These are phyloP conservation scores for Coniella vitis DNA, from an alignment of 2,329 filamentous ascomycete species.

Conservation along the genomic window DNA sequence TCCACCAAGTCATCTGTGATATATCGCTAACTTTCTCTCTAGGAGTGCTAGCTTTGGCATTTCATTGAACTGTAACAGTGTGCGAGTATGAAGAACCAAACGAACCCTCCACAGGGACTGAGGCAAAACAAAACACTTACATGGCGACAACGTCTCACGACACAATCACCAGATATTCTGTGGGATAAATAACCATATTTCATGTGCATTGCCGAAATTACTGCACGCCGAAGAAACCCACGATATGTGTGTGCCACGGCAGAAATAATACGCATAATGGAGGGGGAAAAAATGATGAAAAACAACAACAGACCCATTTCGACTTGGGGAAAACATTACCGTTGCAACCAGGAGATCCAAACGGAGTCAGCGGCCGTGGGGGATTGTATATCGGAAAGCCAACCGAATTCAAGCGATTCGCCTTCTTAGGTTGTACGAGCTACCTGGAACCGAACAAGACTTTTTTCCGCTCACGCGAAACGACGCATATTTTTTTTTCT, in stretches of 20 bases:
- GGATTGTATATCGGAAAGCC: background rate
- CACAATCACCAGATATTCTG: background rate
- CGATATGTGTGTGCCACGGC: too few species aligned
- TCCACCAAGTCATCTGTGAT: background rate
- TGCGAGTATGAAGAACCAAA: slow-evolving; percentile 10
- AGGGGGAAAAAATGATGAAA: background rate
- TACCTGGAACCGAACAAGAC: slow-evolving; percentile 19
- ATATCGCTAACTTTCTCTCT: background rate
- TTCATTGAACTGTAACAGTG: slow-evolving; percentile 2
- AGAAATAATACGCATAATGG: too few species aligned
- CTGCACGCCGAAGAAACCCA: too few species aligned
- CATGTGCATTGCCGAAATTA: background rate
- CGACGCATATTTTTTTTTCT: slow-evolving; percentile 13
- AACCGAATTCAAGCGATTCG: slow-evolving; percentile 12
- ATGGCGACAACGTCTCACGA: slow-evolving; percentile 12
- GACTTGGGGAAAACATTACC: too few species aligned
- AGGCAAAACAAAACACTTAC: background rate
- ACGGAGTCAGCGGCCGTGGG: background rate
- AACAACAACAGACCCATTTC: background rate
- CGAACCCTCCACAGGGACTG: slow-evolving; percentile 13
- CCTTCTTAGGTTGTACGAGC: slow-evolving; percentile 15
- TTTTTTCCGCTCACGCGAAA: slow-evolving; percentile 26
- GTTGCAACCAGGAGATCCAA: background rate
- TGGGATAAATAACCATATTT: background rate
- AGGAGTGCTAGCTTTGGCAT: background rate